These are phyloP conservation scores for Gautieria morchelliformis DNA, from an alignment of 768 basidiomycete species.

Conservation along the genomic window DNA sequence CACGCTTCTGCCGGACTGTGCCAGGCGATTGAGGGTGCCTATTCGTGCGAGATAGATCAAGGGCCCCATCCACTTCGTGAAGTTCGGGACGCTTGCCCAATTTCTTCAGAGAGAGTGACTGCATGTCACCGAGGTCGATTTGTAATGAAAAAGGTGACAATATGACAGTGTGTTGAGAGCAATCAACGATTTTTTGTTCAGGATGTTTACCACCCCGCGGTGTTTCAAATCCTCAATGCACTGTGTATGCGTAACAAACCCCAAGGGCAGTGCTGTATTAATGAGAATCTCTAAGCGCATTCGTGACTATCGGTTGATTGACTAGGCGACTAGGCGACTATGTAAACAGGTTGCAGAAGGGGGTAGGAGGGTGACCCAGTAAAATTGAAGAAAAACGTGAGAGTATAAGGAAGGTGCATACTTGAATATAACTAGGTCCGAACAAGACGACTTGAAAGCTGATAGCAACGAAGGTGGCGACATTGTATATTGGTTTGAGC, in stretches of 20 bases:
- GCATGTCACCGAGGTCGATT: neutral
- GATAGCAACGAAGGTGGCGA: neutral
- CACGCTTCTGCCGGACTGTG: conserved; percentile 46
- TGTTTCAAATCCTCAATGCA: neutral
- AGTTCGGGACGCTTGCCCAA: neutral
- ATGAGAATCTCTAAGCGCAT: neutral
- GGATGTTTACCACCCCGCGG: neutral
- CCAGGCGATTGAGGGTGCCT: neutral
- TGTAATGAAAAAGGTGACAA: neutral
- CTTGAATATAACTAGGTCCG: conserved; percentile 4
- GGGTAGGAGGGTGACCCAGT: neutral
- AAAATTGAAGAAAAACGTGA: neutral
- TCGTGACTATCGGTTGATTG: neutral
- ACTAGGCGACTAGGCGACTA: conserved; percentile 6
- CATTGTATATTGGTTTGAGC: neutral
- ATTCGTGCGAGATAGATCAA: neutral
- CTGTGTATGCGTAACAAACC: neutral
- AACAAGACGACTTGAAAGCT: neutral
- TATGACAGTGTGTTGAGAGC: neutral
- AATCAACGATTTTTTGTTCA: neutral
- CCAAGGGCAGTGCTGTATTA: neutral
- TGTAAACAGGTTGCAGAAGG: neutral
- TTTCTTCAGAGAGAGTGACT: conserved; percentile 2
- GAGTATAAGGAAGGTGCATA: conserved; percentile 7
- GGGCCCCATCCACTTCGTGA: neutral